Evolutionary conservation across 108 stramenopile species (phyloP).

Genomic region (Skeletonema tropicum): DNA sequence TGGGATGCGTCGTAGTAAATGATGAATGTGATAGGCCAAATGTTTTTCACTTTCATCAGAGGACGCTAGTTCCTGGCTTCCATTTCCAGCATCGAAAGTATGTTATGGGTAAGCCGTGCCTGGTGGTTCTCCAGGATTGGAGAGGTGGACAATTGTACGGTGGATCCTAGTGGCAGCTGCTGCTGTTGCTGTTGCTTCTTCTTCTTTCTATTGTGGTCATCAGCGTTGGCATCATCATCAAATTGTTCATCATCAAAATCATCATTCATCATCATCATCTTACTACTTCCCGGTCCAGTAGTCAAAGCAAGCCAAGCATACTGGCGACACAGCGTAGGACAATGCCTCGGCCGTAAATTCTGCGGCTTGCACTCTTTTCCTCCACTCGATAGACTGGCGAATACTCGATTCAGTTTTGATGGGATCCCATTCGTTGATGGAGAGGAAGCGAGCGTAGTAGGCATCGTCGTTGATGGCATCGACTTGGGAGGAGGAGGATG

Average conservation of each 20-base stretch:
- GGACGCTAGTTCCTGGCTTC: not conserved
- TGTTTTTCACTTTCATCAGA: not conserved
- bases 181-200: no score
- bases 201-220: not conserved
- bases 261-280: not conserved
- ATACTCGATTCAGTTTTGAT: not conserved
- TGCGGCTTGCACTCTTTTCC: not conserved
- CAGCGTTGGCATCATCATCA: not conserved
- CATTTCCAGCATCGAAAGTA: constrained; percentile 11
- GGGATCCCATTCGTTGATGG: constrained; percentile 1
- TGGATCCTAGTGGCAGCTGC: not conserved
- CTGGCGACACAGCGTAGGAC: constrained; percentile 6
- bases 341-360: not conserved
- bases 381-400: constrained; percentile 1
- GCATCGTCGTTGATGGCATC: not conserved
- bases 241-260: not conserved
- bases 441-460: constrained; percentile 9
- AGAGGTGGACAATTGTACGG: not conserved
- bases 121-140: constrained; percentile 2
- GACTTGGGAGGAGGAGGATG: not conserved
- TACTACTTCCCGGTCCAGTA: constrained; percentile 1
- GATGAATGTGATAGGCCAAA: constrained; percentile 10
- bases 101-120: constrained; percentile 4
- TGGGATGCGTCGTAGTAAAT: constrained; percentile 4
- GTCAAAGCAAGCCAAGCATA: constrained; percentile 5